Conservation (phyloP, 768 basidiomycete species). For the Collybia sordida region DNA sequence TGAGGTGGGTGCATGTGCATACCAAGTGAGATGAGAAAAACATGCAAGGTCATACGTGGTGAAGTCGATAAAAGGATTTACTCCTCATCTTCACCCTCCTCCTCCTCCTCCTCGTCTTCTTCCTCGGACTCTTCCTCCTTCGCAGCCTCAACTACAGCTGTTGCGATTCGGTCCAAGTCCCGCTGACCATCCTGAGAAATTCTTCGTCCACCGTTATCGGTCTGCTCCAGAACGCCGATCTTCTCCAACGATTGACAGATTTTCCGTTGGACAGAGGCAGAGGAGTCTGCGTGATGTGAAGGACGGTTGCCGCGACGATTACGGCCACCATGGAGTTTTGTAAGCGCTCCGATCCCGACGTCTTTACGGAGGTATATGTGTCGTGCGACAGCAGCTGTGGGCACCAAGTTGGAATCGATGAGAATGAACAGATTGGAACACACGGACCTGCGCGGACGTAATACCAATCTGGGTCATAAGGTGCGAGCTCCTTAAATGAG, state of each 20-base stretch:
- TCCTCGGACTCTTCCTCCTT: conserved; percentile 76
- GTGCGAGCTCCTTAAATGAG: conserved; percentile 95
- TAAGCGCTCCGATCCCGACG: conserved; percentile 89
- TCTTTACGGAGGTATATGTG: conserved; percentile 99
- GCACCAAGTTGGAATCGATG: conserved; percentile 1
- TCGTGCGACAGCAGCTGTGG: conserved; percentile 88
- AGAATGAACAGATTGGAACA: not conserved
- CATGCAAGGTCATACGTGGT: conserved; percentile 38
- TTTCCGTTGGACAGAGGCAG: conserved; percentile 89
- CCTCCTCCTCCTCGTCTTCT: conserved; percentile 71
- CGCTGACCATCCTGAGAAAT: conserved; percentile 97
- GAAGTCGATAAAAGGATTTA: conserved; percentile 24
- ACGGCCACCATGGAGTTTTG: conserved; percentile 95
- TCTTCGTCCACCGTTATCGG: conserved; percentile 91
- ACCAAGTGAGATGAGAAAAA: conserved; percentile 34
- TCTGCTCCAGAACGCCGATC: conserved; percentile 95
- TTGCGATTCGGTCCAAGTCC: conserved; percentile 92
- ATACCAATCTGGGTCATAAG: conserved; percentile 99
- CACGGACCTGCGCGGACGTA: conserved; percentile 94
- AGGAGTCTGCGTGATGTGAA: conserved; percentile 87
- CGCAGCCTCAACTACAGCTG: conserved; percentile 78
- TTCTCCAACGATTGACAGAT: conserved; percentile 97
- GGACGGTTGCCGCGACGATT: conserved; percentile 97
- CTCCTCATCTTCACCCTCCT: conserved; percentile 59
- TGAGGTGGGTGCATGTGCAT: conserved; percentile 40